Evolutionary conservation across 75 land plant genomes (phyloP).

Genomic region (Azolla pinnata): DNA sequence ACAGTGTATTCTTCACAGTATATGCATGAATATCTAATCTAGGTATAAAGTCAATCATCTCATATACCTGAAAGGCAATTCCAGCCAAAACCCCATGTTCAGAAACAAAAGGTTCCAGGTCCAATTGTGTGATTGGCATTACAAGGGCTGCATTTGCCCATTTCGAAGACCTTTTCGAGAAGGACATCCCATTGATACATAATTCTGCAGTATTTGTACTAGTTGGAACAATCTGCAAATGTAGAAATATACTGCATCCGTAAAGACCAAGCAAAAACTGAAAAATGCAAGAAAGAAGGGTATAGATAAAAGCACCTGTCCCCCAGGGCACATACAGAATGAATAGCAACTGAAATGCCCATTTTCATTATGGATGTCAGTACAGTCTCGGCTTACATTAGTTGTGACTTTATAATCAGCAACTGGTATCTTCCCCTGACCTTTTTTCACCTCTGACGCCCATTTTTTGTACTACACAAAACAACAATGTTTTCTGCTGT

Average conservation of each 20-base stretch:
- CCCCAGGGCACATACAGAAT: conserved; percentile 99
- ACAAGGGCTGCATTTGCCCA: conserved; percentile 99
- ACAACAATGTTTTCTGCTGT: no score
- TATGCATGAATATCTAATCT: no score
- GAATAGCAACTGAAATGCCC: conserved; percentile 67
- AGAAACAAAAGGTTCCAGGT: conserved; percentile 41
- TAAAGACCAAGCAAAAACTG: no score
- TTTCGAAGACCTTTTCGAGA: conserved; percentile 76
- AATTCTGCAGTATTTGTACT: conserved; percentile 79
- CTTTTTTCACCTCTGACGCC: conserved; percentile 64
- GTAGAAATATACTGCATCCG: no score
- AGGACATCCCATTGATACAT: conserved; percentile 98
- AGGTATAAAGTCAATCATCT: no score
- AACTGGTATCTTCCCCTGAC: conserved; percentile 88
- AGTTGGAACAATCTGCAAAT: conserved; percentile 79
- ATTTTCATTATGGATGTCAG: conserved; percentile 3
- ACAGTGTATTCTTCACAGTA: no score
- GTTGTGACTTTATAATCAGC: conserved; percentile 85
- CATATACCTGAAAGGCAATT: conserved; percentile 78
- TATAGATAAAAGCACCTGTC: conserved; percentile 70
- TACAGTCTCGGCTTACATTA: conserved; percentile 25
- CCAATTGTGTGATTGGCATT: conserved; percentile 58
- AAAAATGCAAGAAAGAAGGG: no score
- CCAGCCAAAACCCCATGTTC: conserved; percentile 76
- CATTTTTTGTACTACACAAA: conserved; percentile 67